Evolutionary conservation across 1,284 basidiomycete species (phyloP).

Genomic region (Ustilago loliicola): DNA sequence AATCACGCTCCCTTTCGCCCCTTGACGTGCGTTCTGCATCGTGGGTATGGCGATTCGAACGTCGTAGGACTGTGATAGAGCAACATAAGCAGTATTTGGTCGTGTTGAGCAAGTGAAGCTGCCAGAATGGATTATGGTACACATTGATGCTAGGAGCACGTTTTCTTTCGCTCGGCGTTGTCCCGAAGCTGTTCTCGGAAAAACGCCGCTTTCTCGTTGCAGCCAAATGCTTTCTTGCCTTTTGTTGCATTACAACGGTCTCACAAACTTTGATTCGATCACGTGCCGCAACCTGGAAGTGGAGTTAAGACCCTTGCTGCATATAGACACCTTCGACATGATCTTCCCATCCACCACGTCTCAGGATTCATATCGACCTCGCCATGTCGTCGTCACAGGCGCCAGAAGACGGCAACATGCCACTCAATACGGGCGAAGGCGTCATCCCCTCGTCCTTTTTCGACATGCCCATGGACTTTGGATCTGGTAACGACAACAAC

Average conservation of each 20-base stretch:
- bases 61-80: no score
- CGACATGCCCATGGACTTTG: constrained; percentile 47
- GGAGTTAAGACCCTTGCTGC: constrained; percentile 11
- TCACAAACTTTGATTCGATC: background rate
- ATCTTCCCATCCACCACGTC: constrained; percentile 7
- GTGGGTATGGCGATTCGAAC: no score
- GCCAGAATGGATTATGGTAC: background rate
- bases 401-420: constrained; percentile 12
- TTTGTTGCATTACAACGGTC: background rate
- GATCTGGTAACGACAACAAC: background rate
- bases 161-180: background rate
- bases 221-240: background rate
- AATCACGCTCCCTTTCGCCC: background rate
- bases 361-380: background rate
- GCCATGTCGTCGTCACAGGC: constrained; percentile 30
- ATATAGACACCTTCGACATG: background rate
- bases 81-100: no score
- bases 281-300: constrained; percentile 1
- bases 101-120: background rate
- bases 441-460: constrained; percentile 47
- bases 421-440: constrained; percentile 23
- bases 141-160: background rate
- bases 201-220: constrained; percentile 1
- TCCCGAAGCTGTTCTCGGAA: constrained; percentile 6
- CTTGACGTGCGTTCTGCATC: no score